Conservation (phyloP, 768 basidiomycete genomes). For the Rhodotorula babjevae region DNA sequence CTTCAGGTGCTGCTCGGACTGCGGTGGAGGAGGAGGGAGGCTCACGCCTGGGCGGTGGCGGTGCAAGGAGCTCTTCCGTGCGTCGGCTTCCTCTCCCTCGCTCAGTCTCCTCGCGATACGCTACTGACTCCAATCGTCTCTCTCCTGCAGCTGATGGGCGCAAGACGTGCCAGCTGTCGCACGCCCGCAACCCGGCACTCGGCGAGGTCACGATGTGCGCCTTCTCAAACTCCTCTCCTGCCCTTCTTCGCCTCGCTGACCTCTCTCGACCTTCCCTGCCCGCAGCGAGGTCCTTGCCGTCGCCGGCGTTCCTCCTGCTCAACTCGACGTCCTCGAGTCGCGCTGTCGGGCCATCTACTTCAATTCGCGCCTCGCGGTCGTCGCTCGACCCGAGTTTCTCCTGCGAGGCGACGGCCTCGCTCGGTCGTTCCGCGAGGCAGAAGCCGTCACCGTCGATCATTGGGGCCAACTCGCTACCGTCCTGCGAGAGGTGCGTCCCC, state of each 20-base stretch:
- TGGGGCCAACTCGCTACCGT: background rate
- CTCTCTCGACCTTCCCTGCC: too few relatives aligned
- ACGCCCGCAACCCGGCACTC: slow-evolving; percentile 13
- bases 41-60: slow-evolving; percentile 15
- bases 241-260: too few relatives aligned
- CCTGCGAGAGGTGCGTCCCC: too few relatives aligned
- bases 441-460: background rate
- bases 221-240: too few relatives aligned
- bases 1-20: slow-evolving; percentile 7
- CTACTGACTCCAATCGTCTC: background rate
- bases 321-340: background rate
- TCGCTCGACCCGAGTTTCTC: slow-evolving; percentile 10
- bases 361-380: background rate
- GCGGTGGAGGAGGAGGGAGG: slow-evolving; percentile 1
- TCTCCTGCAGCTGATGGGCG: slow-evolving; percentile 1
- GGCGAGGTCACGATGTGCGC: slow-evolving; percentile 1
- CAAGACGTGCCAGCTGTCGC: slow-evolving; percentile 10
- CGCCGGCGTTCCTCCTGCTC: background rate
- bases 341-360: slow-evolving; percentile 6
- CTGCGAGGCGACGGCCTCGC: slow-evolving; percentile 12
- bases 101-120: background rate
- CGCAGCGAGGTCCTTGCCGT: slow-evolving; percentile 1
- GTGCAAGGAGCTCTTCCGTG: background rate
- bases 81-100: too few relatives aligned
- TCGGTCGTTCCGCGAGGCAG: background rate